Evolutionary conservation across 345 rosid species (phyloP), one percentile per base, ranked within the genome.

Genomic region (Mallotus nudiflorus): DNA sequence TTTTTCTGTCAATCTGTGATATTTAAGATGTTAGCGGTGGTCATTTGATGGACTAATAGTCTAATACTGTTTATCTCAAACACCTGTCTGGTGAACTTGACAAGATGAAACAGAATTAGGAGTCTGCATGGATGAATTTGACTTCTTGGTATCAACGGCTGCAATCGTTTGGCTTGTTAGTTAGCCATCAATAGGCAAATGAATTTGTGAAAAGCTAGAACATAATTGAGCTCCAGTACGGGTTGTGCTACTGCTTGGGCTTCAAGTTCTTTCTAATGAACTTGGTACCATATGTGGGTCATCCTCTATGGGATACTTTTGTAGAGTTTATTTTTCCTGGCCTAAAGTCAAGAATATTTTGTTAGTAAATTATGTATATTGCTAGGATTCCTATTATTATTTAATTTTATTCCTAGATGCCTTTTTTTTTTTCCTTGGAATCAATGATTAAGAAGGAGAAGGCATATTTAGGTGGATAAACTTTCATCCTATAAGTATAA

Each of bases 1-100:
- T 59, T 39, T 62, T 53, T 15, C 37, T 48, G 66, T 49, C 62
- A 67, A 25, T 51, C 29, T 68, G 58, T 35, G 49, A 45, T 45
- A 56, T 45, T 29, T 72, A 39, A 19, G 55, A 40, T 28, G 25
- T 15, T 18, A 19, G 31, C 24, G 18, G 25, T 50, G 59, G 37
- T 9, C 49, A 62, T 42, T 68, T 18, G 9, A 16, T 50, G 44
- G 18, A 56, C 27, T 35, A 3, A 5, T 44, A 12, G 18, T 44
- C 27, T 35, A 3, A 5, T 44, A 12, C 31, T 42, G 44, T 42
- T 20, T 20, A 28, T 9, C 49, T 24, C 39, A 9, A 56, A 13
- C 45, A 28, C 39, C 58, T 53, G 8, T 25, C 16, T 22, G 58
- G 31, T 49, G 57, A 62, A 57, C 31, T 62, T 72, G 24, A n/a